Conservation (phyloP, 2,329 filamentous ascomycete species). For the Parasarocladium wereldwijsianum region DNA sequence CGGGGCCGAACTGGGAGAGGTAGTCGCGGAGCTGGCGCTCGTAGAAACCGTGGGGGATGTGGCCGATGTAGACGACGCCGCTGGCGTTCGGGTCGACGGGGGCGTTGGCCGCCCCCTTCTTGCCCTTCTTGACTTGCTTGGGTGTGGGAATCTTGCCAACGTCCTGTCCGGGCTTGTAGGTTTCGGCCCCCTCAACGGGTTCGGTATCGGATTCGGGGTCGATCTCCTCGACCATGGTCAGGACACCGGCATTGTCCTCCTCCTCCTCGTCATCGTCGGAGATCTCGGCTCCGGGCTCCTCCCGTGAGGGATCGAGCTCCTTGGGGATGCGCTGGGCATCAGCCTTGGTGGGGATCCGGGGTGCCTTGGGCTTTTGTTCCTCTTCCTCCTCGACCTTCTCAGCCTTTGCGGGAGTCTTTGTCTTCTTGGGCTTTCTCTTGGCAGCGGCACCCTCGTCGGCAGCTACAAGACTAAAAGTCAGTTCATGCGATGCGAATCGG, state of each 20-base stretch:
- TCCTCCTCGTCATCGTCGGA: conserved; percentile 18
- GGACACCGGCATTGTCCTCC: conserved; percentile 25
- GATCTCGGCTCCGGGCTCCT: conserved; percentile 11
- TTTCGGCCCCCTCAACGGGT: conserved; percentile 16
- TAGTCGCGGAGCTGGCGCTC: conserved; percentile 90
- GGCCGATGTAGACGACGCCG: conserved; percentile 80
- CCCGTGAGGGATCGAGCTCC: conserved; percentile 7
- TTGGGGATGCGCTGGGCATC: conserved; percentile 8
- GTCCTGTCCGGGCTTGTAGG: conserved; percentile 32
- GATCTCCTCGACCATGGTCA: conserved; percentile 27
- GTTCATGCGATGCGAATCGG: background rate
- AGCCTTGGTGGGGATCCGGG: conserved; percentile 8
- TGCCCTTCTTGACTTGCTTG: conserved; percentile 29
- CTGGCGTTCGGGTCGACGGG: conserved; percentile 21
- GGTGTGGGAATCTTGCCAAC: conserved; percentile 35
- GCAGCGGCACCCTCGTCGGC: conserved; percentile 16
- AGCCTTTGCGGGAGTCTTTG: conserved; percentile 13
- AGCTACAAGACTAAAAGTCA: conserved; percentile 8
- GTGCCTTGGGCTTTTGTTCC: conserved; percentile 14
- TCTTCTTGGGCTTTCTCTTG: conserved; percentile 10
- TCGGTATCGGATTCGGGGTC: conserved; percentile 30
- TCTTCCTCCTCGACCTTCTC: conserved; percentile 19
- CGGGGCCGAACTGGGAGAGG: conserved; percentile 82
- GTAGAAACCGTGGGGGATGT: conserved; percentile 88
- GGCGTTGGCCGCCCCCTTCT: conserved; percentile 12